phyloP scores from a whole-genome alignment of 305 asterid species.

The Fraxinus velutina region DNA sequence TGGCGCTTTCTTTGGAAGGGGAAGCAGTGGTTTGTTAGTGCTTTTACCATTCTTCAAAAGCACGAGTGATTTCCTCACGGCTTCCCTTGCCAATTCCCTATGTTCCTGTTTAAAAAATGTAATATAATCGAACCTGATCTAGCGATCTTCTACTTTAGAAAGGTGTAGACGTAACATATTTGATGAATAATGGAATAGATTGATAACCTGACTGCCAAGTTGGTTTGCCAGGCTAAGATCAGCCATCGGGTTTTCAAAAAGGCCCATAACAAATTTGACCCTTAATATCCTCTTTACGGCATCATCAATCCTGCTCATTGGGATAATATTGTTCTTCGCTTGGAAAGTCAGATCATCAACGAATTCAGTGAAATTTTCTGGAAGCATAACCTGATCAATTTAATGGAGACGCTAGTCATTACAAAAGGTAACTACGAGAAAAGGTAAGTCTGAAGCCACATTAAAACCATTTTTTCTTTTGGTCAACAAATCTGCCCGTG shows the following conservation, averaged over 20 bases:
- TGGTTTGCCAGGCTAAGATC: constrained; percentile 50
- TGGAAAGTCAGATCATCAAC: constrained; percentile 40
- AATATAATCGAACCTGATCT: background rate
- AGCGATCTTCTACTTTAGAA: background rate
- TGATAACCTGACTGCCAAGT: constrained; percentile 60
- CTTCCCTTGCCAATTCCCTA: constrained; percentile 52
- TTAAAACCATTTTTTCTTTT: background rate
- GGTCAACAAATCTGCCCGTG: background rate
- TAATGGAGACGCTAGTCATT: background rate
- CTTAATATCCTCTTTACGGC: constrained; percentile 61
- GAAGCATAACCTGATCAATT: constrained; percentile 47
- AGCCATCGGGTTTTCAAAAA: constrained; percentile 62
- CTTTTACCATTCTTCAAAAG: constrained; percentile 50
- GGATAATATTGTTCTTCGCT: constrained; percentile 53
- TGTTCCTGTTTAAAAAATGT: constrained; percentile 39
- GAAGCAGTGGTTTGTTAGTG: constrained; percentile 35
- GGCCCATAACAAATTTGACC: constrained; percentile 65
- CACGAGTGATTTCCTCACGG: constrained; percentile 56
- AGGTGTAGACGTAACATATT: background rate
- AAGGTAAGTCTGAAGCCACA: background rate
- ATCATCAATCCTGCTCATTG: constrained; percentile 63
- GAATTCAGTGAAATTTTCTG: constrained; percentile 46
- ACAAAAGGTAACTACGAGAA: constrained; percentile 4
- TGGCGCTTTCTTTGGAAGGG: constrained; percentile 38
- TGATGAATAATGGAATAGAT: background rate